These are phyloP conservation scores for Kalaharituber pfeilii DNA, from an alignment of 2,329 filamentous ascomycete genomes.

Conservation along the genomic window DNA sequence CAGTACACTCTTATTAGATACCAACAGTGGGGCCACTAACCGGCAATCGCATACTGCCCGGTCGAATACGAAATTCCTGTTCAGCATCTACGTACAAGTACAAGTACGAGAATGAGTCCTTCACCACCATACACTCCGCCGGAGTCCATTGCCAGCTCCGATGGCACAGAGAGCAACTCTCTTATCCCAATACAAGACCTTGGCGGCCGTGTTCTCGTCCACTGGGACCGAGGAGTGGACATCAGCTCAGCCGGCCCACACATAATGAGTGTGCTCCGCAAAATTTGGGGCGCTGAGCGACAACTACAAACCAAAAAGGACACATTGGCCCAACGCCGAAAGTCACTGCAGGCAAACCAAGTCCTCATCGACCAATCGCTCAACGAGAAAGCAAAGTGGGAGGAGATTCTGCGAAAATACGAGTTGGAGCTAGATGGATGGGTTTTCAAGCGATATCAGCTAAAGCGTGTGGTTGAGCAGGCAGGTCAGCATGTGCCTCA, in stretches of 20 bases:
- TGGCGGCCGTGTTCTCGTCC: neutral
- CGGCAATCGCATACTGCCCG: too few relatives aligned
- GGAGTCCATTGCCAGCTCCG: too few relatives aligned
- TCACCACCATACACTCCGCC: too few relatives aligned
- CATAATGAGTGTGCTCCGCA: neutral
- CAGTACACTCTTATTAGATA: too few relatives aligned
- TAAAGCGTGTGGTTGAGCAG: neutral
- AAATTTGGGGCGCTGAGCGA: neutral
- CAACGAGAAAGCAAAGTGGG: neutral
- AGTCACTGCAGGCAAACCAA: neutral
- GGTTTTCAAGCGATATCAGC: neutral
- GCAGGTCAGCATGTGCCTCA: neutral
- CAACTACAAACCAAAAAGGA: neutral
- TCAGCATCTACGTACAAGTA: too few relatives aligned
- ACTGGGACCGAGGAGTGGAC: neutral
- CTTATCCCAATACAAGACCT: neutral
- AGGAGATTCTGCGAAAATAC: neutral
- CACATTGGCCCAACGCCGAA: neutral
- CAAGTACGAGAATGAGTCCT: too few relatives aligned
- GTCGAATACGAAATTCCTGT: too few relatives aligned
- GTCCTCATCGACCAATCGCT: neutral
- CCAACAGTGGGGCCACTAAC: too few relatives aligned
- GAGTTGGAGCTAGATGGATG: neutral
- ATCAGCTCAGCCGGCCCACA: neutral
- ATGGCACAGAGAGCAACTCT: too few relatives aligned